Base-by-base conservation (phyloP, 768 basidiomycete species). In the Naganishia randhawae region DNA sequence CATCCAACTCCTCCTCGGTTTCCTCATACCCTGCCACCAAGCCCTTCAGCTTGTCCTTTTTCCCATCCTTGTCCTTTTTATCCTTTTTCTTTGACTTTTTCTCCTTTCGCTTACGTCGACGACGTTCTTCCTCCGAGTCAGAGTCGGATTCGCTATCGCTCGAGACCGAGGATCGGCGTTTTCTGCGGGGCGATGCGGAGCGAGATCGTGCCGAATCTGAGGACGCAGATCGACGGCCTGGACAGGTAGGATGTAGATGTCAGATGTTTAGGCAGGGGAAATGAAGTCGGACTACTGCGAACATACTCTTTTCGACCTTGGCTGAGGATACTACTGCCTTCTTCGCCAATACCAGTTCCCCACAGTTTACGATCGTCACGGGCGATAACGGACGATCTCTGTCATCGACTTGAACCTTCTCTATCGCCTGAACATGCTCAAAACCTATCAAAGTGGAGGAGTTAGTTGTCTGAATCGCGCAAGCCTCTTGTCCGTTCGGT, bases 311-410 rank as follows among this genome's bases (percentile, higher is more conserved):
- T 54, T 55, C 39, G 19, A 39, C 65, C 45, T 31, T 48, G 27
- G 48, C 35, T 16, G 32, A 41, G 25, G 45, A 7, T 16, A 37
- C 37, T 33, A 50, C 65, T 16, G 74, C 69, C 66, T 84, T 84
- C 66, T 84, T 85, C 13, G 73, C 70, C 17, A 61, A 25, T 13
- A 91, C 88, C 41, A 95, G 86, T 76, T 95, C 92, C 13, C 92
- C 92, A 64, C 89, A 91, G 76, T 87, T 90, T 3, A 83, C 80
- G 70, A 95, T 86, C 11, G 84, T 80, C 13, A 94, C 85, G 1
- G 88, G 87, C 0, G 83, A 81, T 5, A 84, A 76, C 0, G 92
- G 92, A 3, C 88, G 83, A 74, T 91, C 86, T 77, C 89, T 90
- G 42, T 83, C 85, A 75, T 92, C 91, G 14, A 87, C 86, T 8